Base-by-base conservation (phyloP, 2,329 filamentous ascomycete species). In the Dendryphion nanum region DNA sequence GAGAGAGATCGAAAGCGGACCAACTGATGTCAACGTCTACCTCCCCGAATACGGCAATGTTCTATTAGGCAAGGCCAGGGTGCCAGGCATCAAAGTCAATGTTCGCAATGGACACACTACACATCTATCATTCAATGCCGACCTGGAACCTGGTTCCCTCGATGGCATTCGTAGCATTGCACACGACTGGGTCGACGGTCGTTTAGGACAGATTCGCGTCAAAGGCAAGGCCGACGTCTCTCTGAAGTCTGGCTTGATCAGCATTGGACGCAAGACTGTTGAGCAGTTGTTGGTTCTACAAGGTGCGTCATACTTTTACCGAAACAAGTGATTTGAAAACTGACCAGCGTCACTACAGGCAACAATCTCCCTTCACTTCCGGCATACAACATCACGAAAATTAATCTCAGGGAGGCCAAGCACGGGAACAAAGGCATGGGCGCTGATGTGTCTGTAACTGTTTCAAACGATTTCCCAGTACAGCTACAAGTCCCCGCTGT, bases 171-270 rank as follows among this genome's bases (percentile, higher is more conserved):
- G 87, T 42, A 78, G 77, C 42, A 78, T 97, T 46, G 89, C 87
- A 32, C 89, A 93, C 61, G 86, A 95, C 63, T 97, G 89, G 83
- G 70, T 98, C 43, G 82, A 86, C 37, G 89, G 90, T 26, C 83
- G 81, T 37, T 71, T 97, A 41, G 77, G 81, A 8, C 74, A 77
- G 40, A 69, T 98, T 40, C 80, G 78, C 44, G 71, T 97, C 12
- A 75, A 82, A 38, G 91, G 85, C 30, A 85, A 83, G 55, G 83
- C 88, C 18, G 72, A 83, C 26, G 73, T 97, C 24, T 75, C 76
- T 20, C 68, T 97, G 39, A 89, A 82, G 62, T 86, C 89, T 32
- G 91, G 93, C 17, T 67, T 95, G 34, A 71, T 97, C 43, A 79
- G 79, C 30, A 73, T 97, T 16, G 90, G 91, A 47, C 84, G 79